phyloP scores from a whole-genome alignment of 1,284 basidiomycete species.

The Stygiomarasmius scandens region DNA sequence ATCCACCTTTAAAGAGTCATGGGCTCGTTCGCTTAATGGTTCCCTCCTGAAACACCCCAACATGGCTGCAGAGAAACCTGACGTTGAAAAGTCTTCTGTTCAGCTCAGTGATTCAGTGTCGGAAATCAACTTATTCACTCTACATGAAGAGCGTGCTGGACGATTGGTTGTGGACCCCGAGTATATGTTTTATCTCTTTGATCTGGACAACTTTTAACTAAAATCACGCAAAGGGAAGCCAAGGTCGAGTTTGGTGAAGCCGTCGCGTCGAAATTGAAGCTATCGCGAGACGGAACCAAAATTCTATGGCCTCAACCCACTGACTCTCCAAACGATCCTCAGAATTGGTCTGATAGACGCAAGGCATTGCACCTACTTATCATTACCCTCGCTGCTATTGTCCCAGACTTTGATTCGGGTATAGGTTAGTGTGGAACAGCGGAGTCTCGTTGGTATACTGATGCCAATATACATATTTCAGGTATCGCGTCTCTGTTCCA shows the following conservation, averaged over 20 bases:
- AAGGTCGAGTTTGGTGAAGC: conserved; percentile 48
- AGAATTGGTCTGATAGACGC: conserved; percentile 43
- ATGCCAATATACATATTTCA: neutral
- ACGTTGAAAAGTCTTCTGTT: neutral
- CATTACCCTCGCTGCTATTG: conserved; percentile 53
- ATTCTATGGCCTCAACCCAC: conserved; percentile 61
- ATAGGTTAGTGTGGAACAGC: conserved; percentile 36
- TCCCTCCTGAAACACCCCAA: neutral
- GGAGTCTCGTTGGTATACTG: neutral
- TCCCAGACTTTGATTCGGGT: conserved; percentile 54
- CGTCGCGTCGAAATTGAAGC: conserved; percentile 47
- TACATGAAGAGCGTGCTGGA: conserved; percentile 61
- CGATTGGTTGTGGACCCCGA: conserved; percentile 63
- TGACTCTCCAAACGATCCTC: conserved; percentile 55
- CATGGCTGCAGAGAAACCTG: neutral
- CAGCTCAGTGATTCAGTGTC: neutral
- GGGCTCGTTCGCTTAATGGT: neutral
- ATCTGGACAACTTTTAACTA: neutral
- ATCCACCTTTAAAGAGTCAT: no score
- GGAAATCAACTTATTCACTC: conserved; percentile 44
- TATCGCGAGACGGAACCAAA: conserved; percentile 46
- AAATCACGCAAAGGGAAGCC: conserved; percentile 32
- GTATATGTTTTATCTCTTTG: conserved; percentile 33
- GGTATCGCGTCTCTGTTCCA: neutral
- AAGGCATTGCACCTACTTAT: conserved; percentile 53